These are phyloP conservation scores for Aspergillus sp. DNA, from an alignment of 2,329 filamentous ascomycete genomes.

Conservation along the genomic window DNA sequence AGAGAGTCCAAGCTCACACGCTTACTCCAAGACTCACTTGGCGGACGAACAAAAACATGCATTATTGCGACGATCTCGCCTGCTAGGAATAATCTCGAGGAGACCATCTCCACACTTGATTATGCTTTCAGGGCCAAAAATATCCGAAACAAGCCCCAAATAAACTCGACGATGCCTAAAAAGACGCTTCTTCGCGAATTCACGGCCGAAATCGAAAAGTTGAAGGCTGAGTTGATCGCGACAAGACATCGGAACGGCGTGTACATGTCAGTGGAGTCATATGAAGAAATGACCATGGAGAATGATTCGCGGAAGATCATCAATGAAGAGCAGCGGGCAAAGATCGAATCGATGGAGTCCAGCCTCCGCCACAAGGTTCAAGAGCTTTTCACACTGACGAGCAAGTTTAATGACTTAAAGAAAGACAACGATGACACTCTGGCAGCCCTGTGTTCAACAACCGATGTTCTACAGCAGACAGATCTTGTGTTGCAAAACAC, in stretches of 20 bases:
- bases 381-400: conserved; percentile 82
- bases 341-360: conserved; percentile 86
- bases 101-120: conserved; percentile 96
- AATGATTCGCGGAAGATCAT: conserved; percentile 91
- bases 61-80: conserved; percentile 97
- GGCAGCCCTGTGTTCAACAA: conserved; percentile 72
- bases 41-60: conserved; percentile 94
- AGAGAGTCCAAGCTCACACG: conserved; percentile 95
- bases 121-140: conserved; percentile 99
- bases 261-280: conserved; percentile 83
- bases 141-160: conserved; percentile 94
- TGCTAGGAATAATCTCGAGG: conserved; percentile 90
- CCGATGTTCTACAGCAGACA: conserved; percentile 79
- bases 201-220: conserved; percentile 85
- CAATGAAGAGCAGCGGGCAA: conserved; percentile 86
- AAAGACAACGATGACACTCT: conserved; percentile 83
- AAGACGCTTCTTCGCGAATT: conserved; percentile 90
- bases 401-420: conserved; percentile 82
- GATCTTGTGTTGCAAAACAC: conserved; percentile 80
- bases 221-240: conserved; percentile 90
- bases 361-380: conserved; percentile 93
- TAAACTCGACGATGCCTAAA: conserved; percentile 90
- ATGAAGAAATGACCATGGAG: conserved; percentile 86
- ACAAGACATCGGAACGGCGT: conserved; percentile 93
- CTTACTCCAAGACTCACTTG: conserved; percentile 91